phyloP scores from a whole-genome alignment of 2,329 filamentous ascomycete species.

The Fusarium sacchari region DNA sequence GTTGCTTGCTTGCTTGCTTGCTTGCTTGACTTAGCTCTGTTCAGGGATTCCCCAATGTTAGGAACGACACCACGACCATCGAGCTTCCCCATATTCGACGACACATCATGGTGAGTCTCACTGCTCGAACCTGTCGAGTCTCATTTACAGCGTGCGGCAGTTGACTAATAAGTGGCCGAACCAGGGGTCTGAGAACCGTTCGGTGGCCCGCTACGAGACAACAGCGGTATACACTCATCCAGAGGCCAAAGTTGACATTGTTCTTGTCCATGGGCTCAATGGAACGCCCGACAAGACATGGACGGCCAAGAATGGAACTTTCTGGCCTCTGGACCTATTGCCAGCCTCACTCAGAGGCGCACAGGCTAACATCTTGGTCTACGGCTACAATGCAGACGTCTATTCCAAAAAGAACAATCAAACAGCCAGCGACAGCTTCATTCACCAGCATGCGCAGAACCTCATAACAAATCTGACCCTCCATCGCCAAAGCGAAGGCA shows the following conservation, averaged over 20 bases:
- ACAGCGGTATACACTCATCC: conserved; percentile 69
- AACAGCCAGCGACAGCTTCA: conserved; percentile 71
- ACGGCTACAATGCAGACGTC: conserved; percentile 79
- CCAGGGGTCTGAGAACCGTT: conserved; percentile 52
- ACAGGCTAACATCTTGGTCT: conserved; percentile 73
- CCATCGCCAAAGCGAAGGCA: conserved; percentile 68
- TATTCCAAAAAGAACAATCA: conserved; percentile 60
- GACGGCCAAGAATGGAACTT: conserved; percentile 65
- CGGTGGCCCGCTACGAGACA: conserved; percentile 62
- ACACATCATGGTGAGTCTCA: conserved; percentile 42
- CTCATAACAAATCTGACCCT: conserved; percentile 70
- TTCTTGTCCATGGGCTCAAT: conserved; percentile 77
- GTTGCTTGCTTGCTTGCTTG: neutral
- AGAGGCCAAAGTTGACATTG: conserved; percentile 69
- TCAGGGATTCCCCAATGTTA: conserved; percentile 25
- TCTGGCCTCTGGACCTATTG: conserved; percentile 76
- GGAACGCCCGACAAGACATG: conserved; percentile 73
- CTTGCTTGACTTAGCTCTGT: neutral
- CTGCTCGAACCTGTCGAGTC: neutral
- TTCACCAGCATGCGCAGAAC: conserved; percentile 77
- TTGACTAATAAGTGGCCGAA: neutral
- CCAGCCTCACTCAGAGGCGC: conserved; percentile 66
- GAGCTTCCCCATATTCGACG: conserved; percentile 16
- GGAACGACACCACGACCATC: neutral
- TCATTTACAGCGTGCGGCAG: neutral